These are phyloP conservation scores for Aspergillus sp. DNA, from an alignment of 2,329 filamentous ascomycete species.

Conservation along the genomic window DNA sequence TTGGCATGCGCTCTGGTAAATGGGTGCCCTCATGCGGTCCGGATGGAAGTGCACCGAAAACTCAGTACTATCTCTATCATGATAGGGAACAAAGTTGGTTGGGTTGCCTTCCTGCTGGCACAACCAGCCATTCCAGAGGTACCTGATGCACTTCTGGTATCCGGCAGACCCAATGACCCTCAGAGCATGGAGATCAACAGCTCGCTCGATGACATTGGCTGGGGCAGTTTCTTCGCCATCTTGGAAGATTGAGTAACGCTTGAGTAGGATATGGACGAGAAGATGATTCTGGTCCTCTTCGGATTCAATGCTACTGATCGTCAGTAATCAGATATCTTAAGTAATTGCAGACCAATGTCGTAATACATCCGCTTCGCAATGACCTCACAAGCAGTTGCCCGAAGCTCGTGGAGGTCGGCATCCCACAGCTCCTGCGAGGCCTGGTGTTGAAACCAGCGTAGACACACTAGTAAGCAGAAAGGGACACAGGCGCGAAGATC, in stretches of 20 bases:
- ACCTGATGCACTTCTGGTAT: slow-evolving; percentile 92
- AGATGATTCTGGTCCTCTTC: slow-evolving; percentile 80
- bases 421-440: slow-evolving; percentile 85
- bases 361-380: slow-evolving; percentile 73
- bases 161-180: slow-evolving; percentile 86
- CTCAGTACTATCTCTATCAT: slow-evolving; percentile 72
- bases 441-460: slow-evolving; percentile 78
- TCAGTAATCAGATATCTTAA: slow-evolving; percentile 1
- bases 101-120: slow-evolving; percentile 94
- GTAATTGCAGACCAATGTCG: background rate
- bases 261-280: slow-evolving; percentile 77
- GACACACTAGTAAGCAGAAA: slow-evolving; percentile 73
- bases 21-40: slow-evolving; percentile 86
- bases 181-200: slow-evolving; percentile 88
- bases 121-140: slow-evolving; percentile 94
- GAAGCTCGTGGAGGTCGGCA: slow-evolving; percentile 74
- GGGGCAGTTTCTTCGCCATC: slow-evolving; percentile 71
- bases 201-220: slow-evolving; percentile 86
- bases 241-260: slow-evolving; percentile 79
- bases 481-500: slow-evolving; percentile 79
- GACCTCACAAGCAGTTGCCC: slow-evolving; percentile 82
- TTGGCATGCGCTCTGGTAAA: slow-evolving; percentile 90
- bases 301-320: slow-evolving; percentile 67
- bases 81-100: slow-evolving; percentile 84
- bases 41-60: slow-evolving; percentile 87